Base-by-base conservation (phyloP, 495 filamentous ascomycete species). In the Penicillium crystallinum region DNA sequence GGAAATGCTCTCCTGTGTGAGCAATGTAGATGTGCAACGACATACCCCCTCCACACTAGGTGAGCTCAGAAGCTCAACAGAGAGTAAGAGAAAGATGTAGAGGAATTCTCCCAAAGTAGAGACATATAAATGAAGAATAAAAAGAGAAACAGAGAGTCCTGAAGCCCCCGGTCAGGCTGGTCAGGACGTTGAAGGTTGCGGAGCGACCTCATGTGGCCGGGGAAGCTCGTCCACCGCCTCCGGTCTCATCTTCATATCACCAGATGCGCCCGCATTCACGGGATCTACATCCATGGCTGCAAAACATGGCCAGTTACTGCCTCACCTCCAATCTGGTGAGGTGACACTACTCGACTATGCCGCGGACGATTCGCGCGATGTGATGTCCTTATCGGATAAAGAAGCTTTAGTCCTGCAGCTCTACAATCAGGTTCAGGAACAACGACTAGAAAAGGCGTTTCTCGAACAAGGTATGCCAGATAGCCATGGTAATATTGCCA, bases 1-100 rank as follows among this genome's bases (percentile, higher is more conserved):
- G 76, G 64, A 91, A 78, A 73, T 85, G 84, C 76, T 90, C 83
- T 76, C 91, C 91, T 61, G 86, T 87, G 76, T 93, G 90, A 76
- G 89, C 91, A 53, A 93, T 81, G 70, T 87, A 87, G 69, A 96
- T 82, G 69, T 89, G 81, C 66, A 89, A 75, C 72, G 85, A 84
- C 81, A 91, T 90, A 58, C 66, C 70, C 70, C 67, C 66, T 57
- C 56, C 68, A 63, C 71, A 63, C 70, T 59, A 63, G 21, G 54
- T 57, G 69, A 68, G 62, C 61, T 50, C 40, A 51, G 56, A 54
- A 59, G 65, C 64, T 60, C 60, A 51, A 49, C 51, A 55, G 56
- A 54, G 46, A 59, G 53, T 67, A 62, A 54, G 50, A 55, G 66
- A 62, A 59, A 70, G 57, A 62, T 59, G 56, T 53, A 53, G 53